Conservation (phyloP, 2,329 filamentous ascomycete species). For the Beauveria pseudobassiana region DNA sequence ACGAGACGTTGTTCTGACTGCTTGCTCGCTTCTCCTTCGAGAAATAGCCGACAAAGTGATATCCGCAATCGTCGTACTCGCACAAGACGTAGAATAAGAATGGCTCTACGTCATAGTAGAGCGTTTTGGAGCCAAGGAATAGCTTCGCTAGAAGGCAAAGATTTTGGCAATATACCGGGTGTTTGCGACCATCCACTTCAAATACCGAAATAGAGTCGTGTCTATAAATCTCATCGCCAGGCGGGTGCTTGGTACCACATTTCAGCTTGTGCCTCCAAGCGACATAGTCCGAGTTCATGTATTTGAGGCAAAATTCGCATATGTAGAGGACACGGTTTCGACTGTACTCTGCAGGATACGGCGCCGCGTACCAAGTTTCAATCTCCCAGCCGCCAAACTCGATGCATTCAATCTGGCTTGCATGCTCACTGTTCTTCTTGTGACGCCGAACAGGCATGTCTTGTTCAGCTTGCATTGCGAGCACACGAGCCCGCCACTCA, state of each 20-base stretch:
- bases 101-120: constrained; percentile 96
- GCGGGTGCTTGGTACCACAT: constrained; percentile 92
- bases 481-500: constrained; percentile 68
- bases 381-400: constrained; percentile 98
- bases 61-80: constrained; percentile 84
- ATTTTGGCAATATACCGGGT: constrained; percentile 98
- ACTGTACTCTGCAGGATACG: constrained; percentile 97
- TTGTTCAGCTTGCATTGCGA: constrained; percentile 54
- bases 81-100: constrained; percentile 97
- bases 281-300: constrained; percentile 98
- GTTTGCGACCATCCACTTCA: constrained; percentile 93
- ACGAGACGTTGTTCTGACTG: constrained; percentile 95
- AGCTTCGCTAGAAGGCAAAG: constrained; percentile 92
- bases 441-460: constrained; percentile 56
- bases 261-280: constrained; percentile 97
- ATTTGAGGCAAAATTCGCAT: constrained; percentile 98
- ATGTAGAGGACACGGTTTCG: constrained; percentile 96
- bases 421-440: constrained; percentile 73
- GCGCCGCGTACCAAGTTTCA: constrained; percentile 97
- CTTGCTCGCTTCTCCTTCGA: constrained; percentile 96
- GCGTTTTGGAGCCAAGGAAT: constrained; percentile 95
- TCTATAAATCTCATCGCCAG: constrained; percentile 95
- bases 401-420: constrained; percentile 97
- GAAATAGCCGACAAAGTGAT: constrained; percentile 98
- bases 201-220: constrained; percentile 89